phyloP scores from a whole-genome alignment of 257 asterid genomes.

The Solanum chiquidenum region DNA sequence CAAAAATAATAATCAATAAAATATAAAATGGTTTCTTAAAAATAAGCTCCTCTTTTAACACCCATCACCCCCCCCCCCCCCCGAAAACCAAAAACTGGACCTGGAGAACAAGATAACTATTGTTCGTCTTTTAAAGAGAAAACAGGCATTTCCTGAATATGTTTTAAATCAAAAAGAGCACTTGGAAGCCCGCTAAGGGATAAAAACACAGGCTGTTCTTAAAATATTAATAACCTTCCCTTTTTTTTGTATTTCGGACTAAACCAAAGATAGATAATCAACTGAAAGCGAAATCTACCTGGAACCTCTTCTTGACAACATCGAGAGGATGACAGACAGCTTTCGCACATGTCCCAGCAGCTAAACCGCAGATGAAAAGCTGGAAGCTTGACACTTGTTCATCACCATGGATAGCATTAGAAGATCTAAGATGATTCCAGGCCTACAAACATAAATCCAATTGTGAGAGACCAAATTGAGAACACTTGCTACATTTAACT shows the following conservation, averaged over 20 bases:
- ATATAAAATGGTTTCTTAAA: neutral
- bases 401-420: constrained; percentile 15
- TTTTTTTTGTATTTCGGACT: neutral
- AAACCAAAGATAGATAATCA: neutral
- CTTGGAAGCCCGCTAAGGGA: neutral
- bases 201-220: neutral
- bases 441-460: constrained; percentile 30
- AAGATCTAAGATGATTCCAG: constrained; percentile 46
- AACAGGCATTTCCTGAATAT: neutral
- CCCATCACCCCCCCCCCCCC: too few relatives aligned
- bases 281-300: constrained; percentile 31
- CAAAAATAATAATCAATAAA: neutral
- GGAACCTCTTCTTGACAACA: constrained; percentile 95
- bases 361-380: constrained; percentile 75
- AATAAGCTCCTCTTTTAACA: neutral
- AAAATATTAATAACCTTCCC: neutral
- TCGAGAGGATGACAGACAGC: constrained; percentile 95
- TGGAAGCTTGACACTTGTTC: constrained; percentile 63
- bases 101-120: neutral
- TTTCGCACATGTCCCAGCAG: constrained; percentile 83
- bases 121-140: neutral
- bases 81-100: neutral
- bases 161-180: neutral
- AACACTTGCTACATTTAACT: neutral
- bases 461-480: neutral